Conservation (phyloP, 2,329 filamentous ascomycete species). For the Colletotrichum higginsianum region DNA sequence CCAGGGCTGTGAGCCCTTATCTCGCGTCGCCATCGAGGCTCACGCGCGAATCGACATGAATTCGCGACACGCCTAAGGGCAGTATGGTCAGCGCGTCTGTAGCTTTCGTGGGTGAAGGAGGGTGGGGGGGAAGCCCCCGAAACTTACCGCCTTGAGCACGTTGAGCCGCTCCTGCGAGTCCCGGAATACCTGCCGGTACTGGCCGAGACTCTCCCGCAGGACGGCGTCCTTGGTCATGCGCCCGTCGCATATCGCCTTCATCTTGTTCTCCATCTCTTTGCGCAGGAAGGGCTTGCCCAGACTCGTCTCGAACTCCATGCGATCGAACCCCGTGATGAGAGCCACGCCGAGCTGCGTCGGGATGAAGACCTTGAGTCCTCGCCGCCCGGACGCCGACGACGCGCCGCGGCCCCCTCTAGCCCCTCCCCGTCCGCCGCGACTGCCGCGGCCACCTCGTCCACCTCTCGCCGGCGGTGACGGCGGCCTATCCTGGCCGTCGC, state of each 20-base stretch:
- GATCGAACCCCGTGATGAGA: conserved; percentile 93
- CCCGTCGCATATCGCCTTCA: conserved; percentile 97
- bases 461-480: conserved; percentile 55
- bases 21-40: conserved; percentile 8
- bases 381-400: conserved; percentile 55
- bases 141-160: conserved; percentile 72
- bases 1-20: conserved; percentile 39
- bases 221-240: conserved; percentile 81
- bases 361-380: conserved; percentile 85
- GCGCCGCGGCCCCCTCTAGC: conserved; percentile 57
- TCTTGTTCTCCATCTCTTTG: conserved; percentile 97
- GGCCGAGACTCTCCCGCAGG: conserved; percentile 84
- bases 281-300: conserved; percentile 95
- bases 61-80: conserved; percentile 65
- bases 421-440: conserved; percentile 58
- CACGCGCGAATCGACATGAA: conserved; percentile 60
- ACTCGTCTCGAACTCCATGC: conserved; percentile 92
- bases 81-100: conserved; percentile 35
- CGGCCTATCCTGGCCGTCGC: conserved; percentile 53
- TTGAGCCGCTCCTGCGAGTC: conserved; percentile 84
- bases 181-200: conserved; percentile 89
- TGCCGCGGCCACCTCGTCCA: conserved; percentile 61
- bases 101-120: background rate
- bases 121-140: conserved; percentile 43
- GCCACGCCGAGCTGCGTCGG: conserved; percentile 93